Evolutionary conservation across 352 stramenopile genomes (phyloP).

Genomic region (Thalassiosira hispida): DNA sequence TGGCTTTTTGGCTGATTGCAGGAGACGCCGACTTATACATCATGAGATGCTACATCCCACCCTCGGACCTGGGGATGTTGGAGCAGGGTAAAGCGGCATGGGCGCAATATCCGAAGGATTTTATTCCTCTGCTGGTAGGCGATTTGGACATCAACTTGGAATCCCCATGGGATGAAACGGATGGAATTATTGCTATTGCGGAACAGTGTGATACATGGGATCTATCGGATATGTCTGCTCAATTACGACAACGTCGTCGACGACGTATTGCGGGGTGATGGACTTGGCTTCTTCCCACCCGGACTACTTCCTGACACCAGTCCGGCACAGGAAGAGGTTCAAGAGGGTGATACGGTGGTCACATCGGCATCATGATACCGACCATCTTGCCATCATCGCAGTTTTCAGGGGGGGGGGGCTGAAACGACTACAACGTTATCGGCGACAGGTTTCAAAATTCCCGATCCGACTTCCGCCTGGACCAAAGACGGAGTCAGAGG

Average conservation of each 20-base stretch:
- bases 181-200: slow-evolving; percentile 29
- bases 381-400: slow-evolving; percentile 29
- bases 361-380: slow-evolving; percentile 21
- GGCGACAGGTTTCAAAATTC: background rate
- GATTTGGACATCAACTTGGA: slow-evolving; percentile 39
- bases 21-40: background rate
- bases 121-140: slow-evolving; percentile 15
- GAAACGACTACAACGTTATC: slow-evolving; percentile 18
- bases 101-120: slow-evolving; percentile 5
- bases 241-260: background rate
- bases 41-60: slow-evolving; percentile 12
- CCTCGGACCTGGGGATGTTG: background rate
- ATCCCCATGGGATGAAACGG: slow-evolving; percentile 6
- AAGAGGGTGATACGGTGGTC: background rate
- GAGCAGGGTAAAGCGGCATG: background rate
- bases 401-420: background rate
- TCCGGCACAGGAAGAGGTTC: slow-evolving; percentile 9
- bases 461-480: background rate
- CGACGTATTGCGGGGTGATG: background rate
- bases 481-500: slow-evolving; percentile 9
- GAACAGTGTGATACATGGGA: background rate
- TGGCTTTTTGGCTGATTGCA: slow-evolving; percentile 1
- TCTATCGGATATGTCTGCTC: background rate
- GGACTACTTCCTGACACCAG: slow-evolving; percentile 29
- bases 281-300: slow-evolving; percentile 16